Evolutionary conservation across 2,329 filamentous ascomycete species (phyloP).

Genomic region (Didymella pomorum): DNA sequence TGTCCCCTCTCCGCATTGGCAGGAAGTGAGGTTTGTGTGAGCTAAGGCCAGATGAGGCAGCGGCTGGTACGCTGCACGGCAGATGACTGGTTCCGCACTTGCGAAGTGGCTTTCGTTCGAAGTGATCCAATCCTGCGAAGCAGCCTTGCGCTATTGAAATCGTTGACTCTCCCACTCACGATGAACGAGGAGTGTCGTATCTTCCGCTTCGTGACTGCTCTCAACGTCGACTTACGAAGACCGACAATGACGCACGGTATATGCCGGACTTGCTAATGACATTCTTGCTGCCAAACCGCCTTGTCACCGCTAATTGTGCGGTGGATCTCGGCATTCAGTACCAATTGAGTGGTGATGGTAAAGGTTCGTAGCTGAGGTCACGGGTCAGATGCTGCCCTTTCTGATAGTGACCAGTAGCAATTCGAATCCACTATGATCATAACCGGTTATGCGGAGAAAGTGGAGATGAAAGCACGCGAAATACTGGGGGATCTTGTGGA

Average conservation of each 20-base stretch:
- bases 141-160: conserved; percentile 8
- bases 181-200: not conserved
- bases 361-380: conserved; percentile 6
- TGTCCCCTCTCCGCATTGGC: conserved; percentile 28
- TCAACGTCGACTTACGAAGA: not conserved
- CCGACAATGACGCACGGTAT: conserved; percentile 2
- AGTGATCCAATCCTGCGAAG: not conserved
- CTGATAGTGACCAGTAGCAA: conserved; percentile 8
- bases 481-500: conserved; percentile 33
- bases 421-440: conserved; percentile 3
- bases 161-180: not conserved
- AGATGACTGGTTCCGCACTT: conserved; percentile 25
- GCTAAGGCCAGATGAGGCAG: conserved; percentile 15
- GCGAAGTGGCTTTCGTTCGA: conserved; percentile 24
- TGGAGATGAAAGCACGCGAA: conserved; percentile 33
- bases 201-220: not conserved
- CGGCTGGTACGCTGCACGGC: conserved; percentile 16
- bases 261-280: not conserved
- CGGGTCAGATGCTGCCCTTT: not conserved
- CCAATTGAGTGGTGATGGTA: conserved; percentile 16
- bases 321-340: conserved; percentile 19
- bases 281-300: conserved; percentile 11
- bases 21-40: conserved; percentile 22
- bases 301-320: conserved; percentile 11
- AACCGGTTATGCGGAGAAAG: conserved; percentile 38